Evolutionary conservation across 1,284 basidiomycete genomes (phyloP).

Genomic region (Macrocystidia cucumis): DNA sequence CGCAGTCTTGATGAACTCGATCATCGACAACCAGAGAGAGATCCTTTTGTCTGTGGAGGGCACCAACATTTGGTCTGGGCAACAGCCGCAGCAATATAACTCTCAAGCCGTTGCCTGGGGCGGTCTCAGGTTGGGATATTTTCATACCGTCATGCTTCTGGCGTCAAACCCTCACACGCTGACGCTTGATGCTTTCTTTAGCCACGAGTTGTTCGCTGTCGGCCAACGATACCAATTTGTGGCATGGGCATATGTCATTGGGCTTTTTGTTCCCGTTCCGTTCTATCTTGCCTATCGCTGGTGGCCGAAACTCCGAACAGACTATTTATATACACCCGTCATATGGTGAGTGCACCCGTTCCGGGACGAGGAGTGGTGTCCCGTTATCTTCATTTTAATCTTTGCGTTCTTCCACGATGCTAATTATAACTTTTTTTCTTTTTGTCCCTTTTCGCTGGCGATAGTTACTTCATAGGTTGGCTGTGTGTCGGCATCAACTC

Average conservation of each 20-base stretch:
- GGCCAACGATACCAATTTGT: conserved; percentile 52
- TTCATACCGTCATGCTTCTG: background rate
- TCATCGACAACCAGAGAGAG: conserved; percentile 44
- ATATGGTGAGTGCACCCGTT: conserved; percentile 33
- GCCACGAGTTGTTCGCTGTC: conserved; percentile 44
- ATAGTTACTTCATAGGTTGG: conserved; percentile 26
- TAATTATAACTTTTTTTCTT: too few species aligned
- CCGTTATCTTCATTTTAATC: background rate
- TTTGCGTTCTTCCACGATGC: background rate
- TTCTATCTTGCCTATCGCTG: conserved; percentile 47
- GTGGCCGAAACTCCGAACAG: conserved; percentile 30
- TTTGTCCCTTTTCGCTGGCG: too few species aligned
- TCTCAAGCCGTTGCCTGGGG: conserved; percentile 62
- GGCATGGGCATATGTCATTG: conserved; percentile 46
- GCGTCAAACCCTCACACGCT: background rate
- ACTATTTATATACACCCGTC: conserved; percentile 38
- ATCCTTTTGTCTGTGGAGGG: conserved; percentile 45
- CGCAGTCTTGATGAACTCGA: conserved; percentile 47
- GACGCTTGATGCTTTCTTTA: background rate
- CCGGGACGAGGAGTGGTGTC: too few species aligned
- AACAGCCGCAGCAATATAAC: conserved; percentile 51
- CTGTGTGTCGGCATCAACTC: conserved; percentile 42
- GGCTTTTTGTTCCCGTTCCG: conserved; percentile 42
- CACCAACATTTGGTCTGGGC: conserved; percentile 57
- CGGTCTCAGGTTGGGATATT: conserved; percentile 34